These are phyloP conservation scores for Pseudocohnilembus persalinus DNA, from an alignment of 169 alveolate species.

Conservation along the genomic window DNA sequence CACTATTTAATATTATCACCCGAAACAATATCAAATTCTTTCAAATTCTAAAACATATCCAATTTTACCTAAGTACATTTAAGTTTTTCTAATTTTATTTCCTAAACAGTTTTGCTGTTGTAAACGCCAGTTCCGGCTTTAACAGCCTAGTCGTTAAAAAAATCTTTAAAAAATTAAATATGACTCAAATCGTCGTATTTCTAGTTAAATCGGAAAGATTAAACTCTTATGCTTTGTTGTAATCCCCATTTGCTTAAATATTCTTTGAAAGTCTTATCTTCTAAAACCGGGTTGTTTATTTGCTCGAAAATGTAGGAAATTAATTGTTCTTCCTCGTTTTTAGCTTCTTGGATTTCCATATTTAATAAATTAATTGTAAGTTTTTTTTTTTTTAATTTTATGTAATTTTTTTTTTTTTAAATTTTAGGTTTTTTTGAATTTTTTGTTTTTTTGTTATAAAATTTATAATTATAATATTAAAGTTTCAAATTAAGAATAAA, in stretches of 20 bases:
- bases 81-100: too few relatives aligned
- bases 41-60: background rate
- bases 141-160: background rate
- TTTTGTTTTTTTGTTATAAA: too few relatives aligned
- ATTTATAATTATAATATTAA: too few relatives aligned
- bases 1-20: background rate
- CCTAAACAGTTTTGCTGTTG: background rate
- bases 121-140: background rate
- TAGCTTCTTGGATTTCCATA: background rate
- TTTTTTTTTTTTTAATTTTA: too few relatives aligned
- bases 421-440: background rate
- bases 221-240: background rate
- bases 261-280: background rate
- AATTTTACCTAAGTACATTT: background rate
- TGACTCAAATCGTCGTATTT: background rate
- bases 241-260: background rate
- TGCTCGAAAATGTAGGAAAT: background rate
- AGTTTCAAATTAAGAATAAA: background rate
- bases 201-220: background rate
- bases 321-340: background rate
- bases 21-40: background rate
- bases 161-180: background rate
- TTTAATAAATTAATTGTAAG: background rate
- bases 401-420: too few relatives aligned
- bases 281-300: background rate